Base-by-base conservation (phyloP, 805 yeast species). In the Kodamaea sagamina region DNA sequence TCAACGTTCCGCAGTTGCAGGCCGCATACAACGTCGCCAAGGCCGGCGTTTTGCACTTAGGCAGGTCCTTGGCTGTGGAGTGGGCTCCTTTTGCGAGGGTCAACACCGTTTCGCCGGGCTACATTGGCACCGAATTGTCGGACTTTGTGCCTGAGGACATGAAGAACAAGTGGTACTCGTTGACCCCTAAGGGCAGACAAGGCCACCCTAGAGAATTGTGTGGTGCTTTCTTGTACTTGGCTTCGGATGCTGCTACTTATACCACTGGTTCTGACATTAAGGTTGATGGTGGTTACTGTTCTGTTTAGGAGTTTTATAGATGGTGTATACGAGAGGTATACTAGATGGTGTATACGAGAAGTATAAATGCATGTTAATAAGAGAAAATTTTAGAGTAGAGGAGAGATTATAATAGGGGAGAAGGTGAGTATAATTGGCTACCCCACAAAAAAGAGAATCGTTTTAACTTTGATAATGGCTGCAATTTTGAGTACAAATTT, bases 11-110 rank as follows among this genome's bases (percentile, higher is more conserved):
- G 17, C 93, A 89, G 63, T 72, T 80, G 59, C 96, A 89, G 68
- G 85, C 95, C 10, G 81, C 85, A 29, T 88, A 88, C 71, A 88
- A 88, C 58, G 87, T 89, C 11, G 86, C 89, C 53, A 89, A 88
- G 72, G 95, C 96, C 31, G 96, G 82, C 9, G 82, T 86, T 19
- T 60, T 82, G 50, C 95, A 89, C 58, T 73, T 88, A 54, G 79
- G 84, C 26, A 82, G 74, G 61, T 86, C 93, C 1, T 70, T 88
- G 50, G 92, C 96, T 11, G 81, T 88, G 32, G 96, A 89, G 68
- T 89, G 93, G 90, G 80, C 89, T n/a, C 35, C 62, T 29, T 85
- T 84, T 57, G 95, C 92, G n/a, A 77, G 95, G 52, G 92, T 83
- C 45, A 87, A 87, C 70, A 72, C 86, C 21, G 77, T 87, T 22